Percentiles rank a stretch among this genome's conserved stretches.
Evolutionary conservation across 2,329 filamentous ascomycete genomes (phyloP).

Genomic region (Cercospora brassicicola): DNA sequence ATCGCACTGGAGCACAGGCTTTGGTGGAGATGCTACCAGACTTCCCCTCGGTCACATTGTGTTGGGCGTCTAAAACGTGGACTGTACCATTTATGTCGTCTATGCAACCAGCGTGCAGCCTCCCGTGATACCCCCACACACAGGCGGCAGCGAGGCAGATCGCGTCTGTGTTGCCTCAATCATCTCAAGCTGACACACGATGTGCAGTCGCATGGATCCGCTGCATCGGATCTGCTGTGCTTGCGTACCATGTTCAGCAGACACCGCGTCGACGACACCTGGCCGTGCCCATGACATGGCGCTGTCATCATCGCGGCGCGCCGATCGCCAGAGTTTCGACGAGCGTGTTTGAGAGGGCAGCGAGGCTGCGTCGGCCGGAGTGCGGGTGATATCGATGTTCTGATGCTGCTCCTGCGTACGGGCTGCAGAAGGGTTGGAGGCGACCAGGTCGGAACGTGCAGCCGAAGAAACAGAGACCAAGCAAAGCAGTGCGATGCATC

Average conservation of each 20-base stretch:
- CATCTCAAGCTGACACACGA: constrained; percentile 9
- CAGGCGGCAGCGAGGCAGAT: constrained; percentile 1
- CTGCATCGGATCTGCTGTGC: constrained; percentile 11
- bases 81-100: not conserved
- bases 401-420: not conserved
- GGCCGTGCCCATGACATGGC: not conserved
- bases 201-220: constrained; percentile 16
- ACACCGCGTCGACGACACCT: not conserved
- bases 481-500: not conserved
- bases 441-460: not conserved
- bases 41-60: not conserved
- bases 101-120: not conserved
- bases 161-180: constrained; percentile 16
- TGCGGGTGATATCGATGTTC: not conserved
- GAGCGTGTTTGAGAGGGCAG: not conserved
- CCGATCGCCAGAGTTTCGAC: not conserved
- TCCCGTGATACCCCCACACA: not conserved
- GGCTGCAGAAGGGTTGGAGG: not conserved
- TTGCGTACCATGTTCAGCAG: not conserved
- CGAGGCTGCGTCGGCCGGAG: constrained; percentile 4
- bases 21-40: not conserved
- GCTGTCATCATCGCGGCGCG: not conserved
- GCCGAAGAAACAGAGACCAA: constrained; percentile 5
- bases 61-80: not conserved
- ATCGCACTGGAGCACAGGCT: not conserved